phyloP scores from a whole-genome alignment of 169 alveolate genomes.

The Babesia gibsoni region DNA sequence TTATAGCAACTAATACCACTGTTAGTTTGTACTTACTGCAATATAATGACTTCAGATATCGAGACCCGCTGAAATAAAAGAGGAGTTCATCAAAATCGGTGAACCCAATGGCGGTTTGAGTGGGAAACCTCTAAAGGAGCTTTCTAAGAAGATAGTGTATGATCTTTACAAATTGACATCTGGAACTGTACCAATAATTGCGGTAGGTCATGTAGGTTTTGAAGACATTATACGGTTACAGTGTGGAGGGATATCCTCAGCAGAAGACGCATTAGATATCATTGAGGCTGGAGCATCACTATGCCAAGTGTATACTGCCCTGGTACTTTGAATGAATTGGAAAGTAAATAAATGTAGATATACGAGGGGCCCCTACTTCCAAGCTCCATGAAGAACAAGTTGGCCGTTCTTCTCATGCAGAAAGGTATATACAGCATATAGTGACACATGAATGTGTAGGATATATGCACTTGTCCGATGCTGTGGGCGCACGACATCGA shows the following conservation, averaged over 20 bases:
- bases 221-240: neutral
- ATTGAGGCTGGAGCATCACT: conserved; percentile 86
- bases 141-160: conserved; percentile 72
- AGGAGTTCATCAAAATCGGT: conserved; percentile 27
- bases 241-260: conserved; percentile 84
- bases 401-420: conserved; percentile 30
- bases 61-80: conserved; percentile 9
- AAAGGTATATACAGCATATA: conserved; percentile 5
- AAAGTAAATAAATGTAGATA: neutral
- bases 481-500: conserved; percentile 55
- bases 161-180: conserved; percentile 76
- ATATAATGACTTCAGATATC: conserved; percentile 5
- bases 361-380: conserved; percentile 62
- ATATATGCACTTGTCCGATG: conserved; percentile 37
- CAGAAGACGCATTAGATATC: conserved; percentile 79
- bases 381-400: conserved; percentile 46
- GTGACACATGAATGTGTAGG: neutral
- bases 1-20: conserved; percentile 81
- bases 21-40: conserved; percentile 37
- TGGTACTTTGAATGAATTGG: conserved; percentile 43
- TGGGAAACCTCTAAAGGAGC: conserved; percentile 74
- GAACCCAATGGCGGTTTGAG: conserved; percentile 79
- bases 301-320: conserved; percentile 76
- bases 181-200: conserved; percentile 79
- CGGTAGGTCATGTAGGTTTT: conserved; percentile 57